Conservation (phyloP, 2,329 filamentous ascomycete species). For the Nemania diffusa region DNA sequence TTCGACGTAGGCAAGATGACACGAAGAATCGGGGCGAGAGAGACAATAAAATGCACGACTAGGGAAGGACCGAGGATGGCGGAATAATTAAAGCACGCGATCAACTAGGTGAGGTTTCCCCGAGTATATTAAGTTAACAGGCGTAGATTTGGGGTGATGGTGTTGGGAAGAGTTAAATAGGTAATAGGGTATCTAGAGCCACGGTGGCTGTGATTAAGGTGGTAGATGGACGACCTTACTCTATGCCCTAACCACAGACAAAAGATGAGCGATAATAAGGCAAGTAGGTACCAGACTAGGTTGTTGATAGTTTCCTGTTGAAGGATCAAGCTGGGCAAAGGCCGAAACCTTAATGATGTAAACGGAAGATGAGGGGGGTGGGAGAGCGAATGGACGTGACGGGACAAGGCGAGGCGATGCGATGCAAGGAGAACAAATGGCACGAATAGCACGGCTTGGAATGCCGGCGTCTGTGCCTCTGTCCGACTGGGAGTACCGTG, state of each 20-base stretch:
- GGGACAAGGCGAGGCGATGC: conserved; percentile 6
- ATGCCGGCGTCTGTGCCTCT: conserved; percentile 13
- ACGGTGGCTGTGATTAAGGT: conserved; percentile 7
- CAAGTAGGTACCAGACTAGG: conserved; percentile 6
- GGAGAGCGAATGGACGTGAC: not conserved
- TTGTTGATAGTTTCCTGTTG: conserved; percentile 15
- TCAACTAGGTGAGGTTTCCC: conserved; percentile 6
- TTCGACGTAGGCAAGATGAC: conserved; percentile 2
- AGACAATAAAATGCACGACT: conserved; percentile 11
- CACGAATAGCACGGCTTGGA: conserved; percentile 8
- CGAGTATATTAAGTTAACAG: not conserved
- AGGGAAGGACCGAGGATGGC: conserved; percentile 1
- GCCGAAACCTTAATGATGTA: conserved; percentile 36
- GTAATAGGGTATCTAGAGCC: conserved; percentile 13
- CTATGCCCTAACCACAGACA: not conserved
- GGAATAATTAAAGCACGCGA: conserved; percentile 16
- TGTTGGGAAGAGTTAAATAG: not conserved
- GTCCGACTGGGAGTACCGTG: conserved; percentile 14
- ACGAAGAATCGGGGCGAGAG: not conserved
- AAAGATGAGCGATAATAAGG: not conserved
- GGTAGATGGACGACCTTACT: conserved; percentile 12
- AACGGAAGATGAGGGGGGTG: conserved; percentile 16
- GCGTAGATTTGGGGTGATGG: not conserved
- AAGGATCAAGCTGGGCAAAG: conserved; percentile 14
- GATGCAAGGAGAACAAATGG: not conserved